Evolutionary conservation across 2,329 filamentous ascomycete genomes (phyloP), one percentile per base, ranked within the genome.

Genomic region (Onygenales sp.): DNA sequence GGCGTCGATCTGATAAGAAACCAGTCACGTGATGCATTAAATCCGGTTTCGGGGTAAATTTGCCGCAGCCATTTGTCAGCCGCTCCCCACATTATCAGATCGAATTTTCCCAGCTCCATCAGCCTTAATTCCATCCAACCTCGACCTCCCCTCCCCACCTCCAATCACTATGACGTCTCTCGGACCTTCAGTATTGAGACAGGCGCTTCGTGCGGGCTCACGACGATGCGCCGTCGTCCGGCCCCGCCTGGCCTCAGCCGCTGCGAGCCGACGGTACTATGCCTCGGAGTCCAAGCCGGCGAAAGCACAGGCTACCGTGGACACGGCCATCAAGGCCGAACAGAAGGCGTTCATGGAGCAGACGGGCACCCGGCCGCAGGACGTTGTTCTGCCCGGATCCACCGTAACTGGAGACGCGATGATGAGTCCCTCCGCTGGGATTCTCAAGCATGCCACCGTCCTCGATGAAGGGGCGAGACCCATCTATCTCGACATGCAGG

Each of bases 401-500:
- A 75, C 75, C 45, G 72, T 83, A 61, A 75, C 78, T 54, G 79
- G 77, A 13, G 81, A 87, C 68, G 79, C 82, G 49, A 84, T 85
- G 67, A 83, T 93, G 76, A 93, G 86, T 71, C 87, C 89, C n/a
- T 82, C 87, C 67, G 87, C 89, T 58, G 83, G 82, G 73, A 76
- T 96, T 45, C 77, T 98, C 57, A 94, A 93, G 75, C 86, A 95
- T 69, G 92, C 91, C 7, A 90, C 89, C 10, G 78, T 95, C 59
- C 88, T 97, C 85, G 91, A 95, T 61, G 85, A 95, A 71, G 93
- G 93, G 55, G 85, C 88, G 57, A 80, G 93, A 55, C 93, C 93
- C 41, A 97, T 98, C 67, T 98, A 98, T 65, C 85, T 98, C 52
- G 93, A 98, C 68, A 95, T 95, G 86, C 93, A 98, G 74, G 89